Evolutionary conservation across 352 stramenopile species (phyloP).

Genomic region (Globisporangium carolinianum): DNA sequence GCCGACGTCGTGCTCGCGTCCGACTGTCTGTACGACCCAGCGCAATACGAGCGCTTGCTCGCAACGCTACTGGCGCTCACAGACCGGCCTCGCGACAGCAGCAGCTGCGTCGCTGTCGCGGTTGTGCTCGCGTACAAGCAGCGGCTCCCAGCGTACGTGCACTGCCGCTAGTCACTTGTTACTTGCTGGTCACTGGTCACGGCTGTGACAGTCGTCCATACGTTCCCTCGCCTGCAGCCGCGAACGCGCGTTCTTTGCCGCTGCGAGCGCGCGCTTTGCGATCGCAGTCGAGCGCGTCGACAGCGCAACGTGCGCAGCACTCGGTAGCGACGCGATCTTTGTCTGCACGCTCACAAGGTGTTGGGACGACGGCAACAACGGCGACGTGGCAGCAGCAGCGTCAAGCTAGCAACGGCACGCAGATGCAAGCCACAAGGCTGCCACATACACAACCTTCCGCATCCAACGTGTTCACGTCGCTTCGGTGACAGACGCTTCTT

Average conservation of each 20-base stretch:
- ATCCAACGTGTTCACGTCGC: too few species aligned
- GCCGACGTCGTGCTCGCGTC: conserved; percentile 35
- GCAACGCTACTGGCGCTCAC: conserved; percentile 37
- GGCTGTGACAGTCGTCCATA: too few species aligned
- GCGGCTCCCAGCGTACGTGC: conserved; percentile 33
- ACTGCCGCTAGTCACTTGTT: not conserved
- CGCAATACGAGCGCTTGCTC: conserved; percentile 28
- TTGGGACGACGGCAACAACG: too few species aligned
- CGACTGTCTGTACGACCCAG: conserved; percentile 64
- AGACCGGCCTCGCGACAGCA: not conserved
- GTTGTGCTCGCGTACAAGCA: conserved; percentile 66
- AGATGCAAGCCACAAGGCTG: too few species aligned
- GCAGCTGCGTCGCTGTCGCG: conserved; percentile 9
- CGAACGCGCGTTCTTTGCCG: conserved; percentile 40
- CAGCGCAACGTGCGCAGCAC: conserved; percentile 5
- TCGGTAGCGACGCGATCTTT: conserved; percentile 34
- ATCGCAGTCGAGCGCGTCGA: conserved; percentile 24
- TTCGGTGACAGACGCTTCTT: too few species aligned
- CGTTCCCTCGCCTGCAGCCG: conserved; percentile 8
- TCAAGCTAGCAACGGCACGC: too few species aligned
- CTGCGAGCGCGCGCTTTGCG: conserved; percentile 25
- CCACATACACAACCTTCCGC: too few species aligned
- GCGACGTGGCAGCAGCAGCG: too few species aligned
- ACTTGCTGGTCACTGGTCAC: not conserved
- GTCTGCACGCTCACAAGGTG: conserved; percentile 27